These are phyloP conservation scores for Gardenia jasminoides DNA, from an alignment of 257 asterid genomes.

Conservation along the genomic window DNA sequence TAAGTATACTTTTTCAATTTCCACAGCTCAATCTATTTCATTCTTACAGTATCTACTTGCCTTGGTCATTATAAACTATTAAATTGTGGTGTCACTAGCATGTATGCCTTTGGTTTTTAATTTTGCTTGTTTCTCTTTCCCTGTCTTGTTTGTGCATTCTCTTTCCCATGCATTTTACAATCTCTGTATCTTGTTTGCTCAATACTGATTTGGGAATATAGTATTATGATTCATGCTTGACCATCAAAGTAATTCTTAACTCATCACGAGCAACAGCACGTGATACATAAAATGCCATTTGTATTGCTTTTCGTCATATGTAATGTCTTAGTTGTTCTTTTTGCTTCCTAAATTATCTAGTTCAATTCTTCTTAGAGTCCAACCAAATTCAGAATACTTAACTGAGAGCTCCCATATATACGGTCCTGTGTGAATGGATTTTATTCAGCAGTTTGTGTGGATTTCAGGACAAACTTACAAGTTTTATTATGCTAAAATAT, in stretches of 20 bases:
- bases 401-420: neutral
- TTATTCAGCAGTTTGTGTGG: neutral
- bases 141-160: neutral
- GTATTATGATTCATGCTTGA: neutral
- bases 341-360: neutral
- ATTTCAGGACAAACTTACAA: neutral
- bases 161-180: neutral
- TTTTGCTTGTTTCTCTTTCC: neutral
- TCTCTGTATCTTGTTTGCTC: neutral
- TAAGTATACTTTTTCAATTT: slow-evolving; percentile 29
- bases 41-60: neutral
- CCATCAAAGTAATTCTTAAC: neutral
- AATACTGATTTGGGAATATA: neutral
- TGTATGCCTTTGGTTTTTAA: neutral
- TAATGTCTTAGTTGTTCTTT: neutral
- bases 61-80: neutral
- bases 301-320: neutral
- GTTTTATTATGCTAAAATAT: neutral
- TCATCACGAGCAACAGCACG: neutral
- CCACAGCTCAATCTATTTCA: neutral
- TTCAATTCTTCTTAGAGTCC: neutral
- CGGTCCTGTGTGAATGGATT: neutral
- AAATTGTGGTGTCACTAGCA: neutral
- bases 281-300: neutral
- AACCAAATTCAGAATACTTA: neutral